Evolutionary conservation across 441 rosid genomes (phyloP), one percentile per base, ranked within the genome.

Genomic region (Brassica hybrid): DNA sequence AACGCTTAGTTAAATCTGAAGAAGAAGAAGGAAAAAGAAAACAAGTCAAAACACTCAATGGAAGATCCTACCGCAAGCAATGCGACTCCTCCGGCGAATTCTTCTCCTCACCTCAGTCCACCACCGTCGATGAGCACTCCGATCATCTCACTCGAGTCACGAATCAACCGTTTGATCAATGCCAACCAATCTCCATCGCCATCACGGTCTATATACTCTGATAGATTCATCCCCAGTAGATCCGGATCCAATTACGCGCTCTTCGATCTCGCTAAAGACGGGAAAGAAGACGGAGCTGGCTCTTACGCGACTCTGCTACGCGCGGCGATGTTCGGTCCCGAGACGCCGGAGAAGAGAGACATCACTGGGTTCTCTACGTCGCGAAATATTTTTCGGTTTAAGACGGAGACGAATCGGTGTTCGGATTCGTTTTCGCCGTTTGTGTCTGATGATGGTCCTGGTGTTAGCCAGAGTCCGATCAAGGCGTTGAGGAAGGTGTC

Each of bases 161-260:
- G 90, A 76, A 87, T 93, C 69, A 85, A 79, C 74, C 94, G 93
- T 19, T 45, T 95, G 81, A 86, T 95, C 71, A 93, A 95, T 69
- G 85, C 90, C 43, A 82, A 80, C 70, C 90, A 89, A 65, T 75
- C 86, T 60, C 83, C 71, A 13, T 86, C 95, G 0, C 97, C 98
- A 18, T 95, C 97, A 14, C 81, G 90, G 69, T 78, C 92, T 1
- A 95, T 95, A 76, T 92, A 83, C 85, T 93, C 94, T 63, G 99
- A 93, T 61, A 79, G 98, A 80, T 95, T 95, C 73, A 95, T 95
- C 19, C 99, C 98, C 17, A 87, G 95, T 81, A 89, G 99, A 91
- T 89, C 98, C 67, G 88, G 88, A 77, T 91, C 57, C 57, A 52
- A 52, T 52, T 52, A 52, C 56, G 76, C 91, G 6, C 77, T 82